These are phyloP conservation scores for Globisporangium yorkense DNA, from an alignment of 352 stramenopile genomes.

Conservation along the genomic window DNA sequence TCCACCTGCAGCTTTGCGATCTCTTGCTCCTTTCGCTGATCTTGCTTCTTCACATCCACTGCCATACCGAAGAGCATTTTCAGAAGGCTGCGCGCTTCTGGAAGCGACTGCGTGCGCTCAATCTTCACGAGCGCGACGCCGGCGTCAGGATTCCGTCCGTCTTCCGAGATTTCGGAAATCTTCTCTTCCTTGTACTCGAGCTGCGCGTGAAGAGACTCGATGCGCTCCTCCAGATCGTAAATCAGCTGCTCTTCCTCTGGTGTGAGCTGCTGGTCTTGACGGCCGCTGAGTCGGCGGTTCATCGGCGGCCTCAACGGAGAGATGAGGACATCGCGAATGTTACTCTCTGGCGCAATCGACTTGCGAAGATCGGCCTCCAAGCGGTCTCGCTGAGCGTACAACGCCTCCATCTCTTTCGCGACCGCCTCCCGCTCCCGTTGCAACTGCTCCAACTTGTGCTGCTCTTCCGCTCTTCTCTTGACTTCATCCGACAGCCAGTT, in stretches of 20 bases:
- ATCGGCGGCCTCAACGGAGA: constrained; percentile 55
- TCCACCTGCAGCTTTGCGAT: constrained; percentile 71
- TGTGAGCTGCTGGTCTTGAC: constrained; percentile 48
- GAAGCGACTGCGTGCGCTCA: constrained; percentile 74
- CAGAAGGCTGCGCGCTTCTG: constrained; percentile 71
- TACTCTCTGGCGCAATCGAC: constrained; percentile 51
- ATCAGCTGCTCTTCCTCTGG: constrained; percentile 77
- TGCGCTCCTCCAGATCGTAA: constrained; percentile 80
- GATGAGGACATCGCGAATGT: constrained; percentile 77
- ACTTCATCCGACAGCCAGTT: constrained; percentile 85
- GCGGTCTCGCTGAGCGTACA: constrained; percentile 71
- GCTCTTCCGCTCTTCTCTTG: constrained; percentile 72
- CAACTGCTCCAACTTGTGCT: constrained; percentile 82
- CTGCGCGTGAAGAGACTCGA: constrained; percentile 80
- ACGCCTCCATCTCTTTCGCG: constrained; percentile 73
- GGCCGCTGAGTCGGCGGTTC: constrained; percentile 35
- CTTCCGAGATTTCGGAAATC: constrained; percentile 75
- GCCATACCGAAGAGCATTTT: constrained; percentile 86
- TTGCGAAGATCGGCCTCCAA: constrained; percentile 64
- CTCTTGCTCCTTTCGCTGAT: constrained; percentile 76
- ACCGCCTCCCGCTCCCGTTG: constrained; percentile 70
- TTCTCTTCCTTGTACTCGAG: constrained; percentile 88
- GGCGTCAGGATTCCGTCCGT: constrained; percentile 33
- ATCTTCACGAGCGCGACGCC: constrained; percentile 67
- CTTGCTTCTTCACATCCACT: constrained; percentile 84